Percentiles rank a stretch among this genome's conserved stretches.
phyloP scores from a whole-genome alignment of 1,284 basidiomycete genomes.

The Trichosporon sp. region DNA sequence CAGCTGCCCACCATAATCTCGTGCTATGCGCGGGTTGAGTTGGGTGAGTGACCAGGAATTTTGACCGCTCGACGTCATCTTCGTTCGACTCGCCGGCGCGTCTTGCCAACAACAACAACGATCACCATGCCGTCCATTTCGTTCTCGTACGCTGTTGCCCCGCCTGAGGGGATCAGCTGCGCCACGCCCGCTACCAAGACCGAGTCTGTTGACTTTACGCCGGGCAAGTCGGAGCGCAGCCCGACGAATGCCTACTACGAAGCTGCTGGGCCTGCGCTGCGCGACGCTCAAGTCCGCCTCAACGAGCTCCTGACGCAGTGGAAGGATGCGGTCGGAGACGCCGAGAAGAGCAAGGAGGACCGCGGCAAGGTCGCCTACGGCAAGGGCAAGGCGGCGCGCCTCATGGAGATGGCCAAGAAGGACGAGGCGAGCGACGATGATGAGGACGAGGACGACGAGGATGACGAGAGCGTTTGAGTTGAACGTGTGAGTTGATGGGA shows the following conservation, averaged over 20 bases:
- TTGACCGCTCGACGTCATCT: slow-evolving; percentile 1
- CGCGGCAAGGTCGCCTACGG: slow-evolving; percentile 23
- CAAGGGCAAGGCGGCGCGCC: slow-evolving; percentile 27
- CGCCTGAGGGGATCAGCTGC: slow-evolving; percentile 15
- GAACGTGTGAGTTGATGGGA: background rate
- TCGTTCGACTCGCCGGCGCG: background rate
- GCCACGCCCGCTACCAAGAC: background rate
- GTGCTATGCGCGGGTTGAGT: no score
- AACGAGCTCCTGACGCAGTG: slow-evolving; percentile 30
- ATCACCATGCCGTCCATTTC: slow-evolving; percentile 10
- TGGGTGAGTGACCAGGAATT: no score
- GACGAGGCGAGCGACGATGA: slow-evolving; percentile 12
- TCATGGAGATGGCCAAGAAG: slow-evolving; percentile 24
- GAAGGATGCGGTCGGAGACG: slow-evolving; percentile 38
- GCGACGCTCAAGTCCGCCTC: slow-evolving; percentile 21
- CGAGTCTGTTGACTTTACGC: slow-evolving; percentile 2
- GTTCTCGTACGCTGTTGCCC: slow-evolving; percentile 21
- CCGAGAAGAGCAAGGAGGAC: slow-evolving; percentile 33
- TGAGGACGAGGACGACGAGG: slow-evolving; percentile 7
- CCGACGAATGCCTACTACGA: slow-evolving; percentile 24
- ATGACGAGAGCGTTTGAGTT: background rate
- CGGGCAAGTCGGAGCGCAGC: slow-evolving; percentile 5
- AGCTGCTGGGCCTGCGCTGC: slow-evolving; percentile 17
- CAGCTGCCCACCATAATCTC: background rate
- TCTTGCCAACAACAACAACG: slow-evolving; percentile 7